These are phyloP conservation scores for Zygoascus sp. DNA, from an alignment of 1,139 yeast species.

Conservation along the genomic window DNA sequence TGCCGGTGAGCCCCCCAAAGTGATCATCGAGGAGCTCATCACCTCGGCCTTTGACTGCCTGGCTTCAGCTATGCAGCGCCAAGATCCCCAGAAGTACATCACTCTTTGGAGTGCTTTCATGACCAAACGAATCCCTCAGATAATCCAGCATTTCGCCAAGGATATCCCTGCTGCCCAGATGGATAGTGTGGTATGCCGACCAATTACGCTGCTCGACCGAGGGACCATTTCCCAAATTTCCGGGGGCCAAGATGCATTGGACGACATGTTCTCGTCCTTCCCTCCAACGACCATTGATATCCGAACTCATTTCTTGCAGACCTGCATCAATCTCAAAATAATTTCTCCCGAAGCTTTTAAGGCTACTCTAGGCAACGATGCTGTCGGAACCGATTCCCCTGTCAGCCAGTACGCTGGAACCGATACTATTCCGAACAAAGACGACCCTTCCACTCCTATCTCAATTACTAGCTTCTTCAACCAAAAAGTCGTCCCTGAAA, in stretches of 20 bases:
- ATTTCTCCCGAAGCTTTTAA: constrained; percentile 43
- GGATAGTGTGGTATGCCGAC: constrained; percentile 26
- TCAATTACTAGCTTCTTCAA: constrained; percentile 22
- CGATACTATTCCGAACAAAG: constrained; percentile 8
- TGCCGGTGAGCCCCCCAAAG: constrained; percentile 28
- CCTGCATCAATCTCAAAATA: constrained; percentile 45
- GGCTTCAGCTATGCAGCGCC: constrained; percentile 30
- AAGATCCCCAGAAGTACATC: constrained; percentile 26
- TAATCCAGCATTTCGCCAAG: constrained; percentile 20
- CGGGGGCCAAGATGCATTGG: constrained; percentile 36
- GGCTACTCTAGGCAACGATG: constrained; percentile 44
- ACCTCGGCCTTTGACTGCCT: constrained; percentile 37
- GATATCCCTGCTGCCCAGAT: constrained; percentile 18
- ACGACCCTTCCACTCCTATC: constrained; percentile 14
- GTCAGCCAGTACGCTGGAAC: constrained; percentile 12
- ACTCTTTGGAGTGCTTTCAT: constrained; percentile 33
- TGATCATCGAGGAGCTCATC: constrained; percentile 31
- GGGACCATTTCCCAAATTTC: constrained; percentile 27
- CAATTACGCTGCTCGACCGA: constrained; percentile 27
- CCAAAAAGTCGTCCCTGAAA: constrained; percentile 23
- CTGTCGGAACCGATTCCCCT: constrained; percentile 18
- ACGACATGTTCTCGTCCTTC: constrained; percentile 44
- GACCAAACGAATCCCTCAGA: constrained; percentile 29
- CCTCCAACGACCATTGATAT: constrained; percentile 48
- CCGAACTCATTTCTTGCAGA: constrained; percentile 53